Evolutionary conservation across 2,329 filamentous ascomycete species (phyloP), one percentile per base, ranked within the genome.

Genomic region (Exophiala oligosperma): DNA sequence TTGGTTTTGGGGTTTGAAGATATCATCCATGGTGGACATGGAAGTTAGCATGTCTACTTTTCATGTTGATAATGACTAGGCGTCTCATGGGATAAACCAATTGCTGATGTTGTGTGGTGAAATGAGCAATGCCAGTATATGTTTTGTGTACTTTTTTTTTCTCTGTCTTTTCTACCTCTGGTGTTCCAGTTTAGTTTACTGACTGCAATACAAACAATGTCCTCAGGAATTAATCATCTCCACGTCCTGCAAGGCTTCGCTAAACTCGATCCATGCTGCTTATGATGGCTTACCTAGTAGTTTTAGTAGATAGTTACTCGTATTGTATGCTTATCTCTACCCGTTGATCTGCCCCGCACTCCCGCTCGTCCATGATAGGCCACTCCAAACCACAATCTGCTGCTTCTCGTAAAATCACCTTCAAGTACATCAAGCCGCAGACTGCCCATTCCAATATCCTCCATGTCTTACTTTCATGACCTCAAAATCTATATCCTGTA

Each of bases 291-390:
- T 35, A 35, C 32, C 32, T 35, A 35, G 32, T 8, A 9, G 32
- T 43, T 43, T 43, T 24, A 21, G n/a, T 11, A 43, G 40, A 17
- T 17, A 17, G 5, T 17, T 6, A 11, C 32, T 9, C 11, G 4
- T 11, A 9, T 21, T 43, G 40, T n/a, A 8, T 43, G 40, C 40
- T 43, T n/a, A 43, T 43, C n/a, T 35, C n/a, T 43, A 9, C 37
- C 17, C 46, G 21, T 58, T 61, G 52, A 48, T 47, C 53, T 58
- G 59, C 59, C 59, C 59, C 59, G 59, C 59, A 56, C 52, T 28
- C 28, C 52, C 54, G 48, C 59, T 58, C 52, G 55, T 41, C 29
- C 29, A 49, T 59, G 59, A 61, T 59, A 61, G 56, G 59, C 11
- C 32, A 35, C 52, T 17, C n/a, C 40, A 35, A 17, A 48, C 28